These are phyloP conservation scores for Bromus sterilis DNA, from an alignment of 176 grass and related monocot species.

Conservation along the genomic window DNA sequence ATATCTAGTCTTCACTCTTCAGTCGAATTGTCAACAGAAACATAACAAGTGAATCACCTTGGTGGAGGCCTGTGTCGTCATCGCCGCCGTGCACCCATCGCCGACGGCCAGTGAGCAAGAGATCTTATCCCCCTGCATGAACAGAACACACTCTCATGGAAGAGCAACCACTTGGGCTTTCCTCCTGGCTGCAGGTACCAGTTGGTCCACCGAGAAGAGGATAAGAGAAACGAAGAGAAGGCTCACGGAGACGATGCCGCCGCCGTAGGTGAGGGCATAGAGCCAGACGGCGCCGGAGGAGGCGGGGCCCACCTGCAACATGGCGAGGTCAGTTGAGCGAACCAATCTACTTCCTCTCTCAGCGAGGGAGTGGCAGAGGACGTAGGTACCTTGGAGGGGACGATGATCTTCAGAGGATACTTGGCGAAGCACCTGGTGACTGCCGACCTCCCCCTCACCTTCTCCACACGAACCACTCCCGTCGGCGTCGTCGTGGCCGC, in stretches of 20 bases:
- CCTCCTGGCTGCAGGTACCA: not conserved
- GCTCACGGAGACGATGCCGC: conserved; percentile 90
- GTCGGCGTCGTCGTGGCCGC: conserved; percentile 20
- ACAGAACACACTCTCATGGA: not conserved
- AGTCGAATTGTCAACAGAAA: not conserved
- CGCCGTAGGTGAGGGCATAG: conserved; percentile 82
- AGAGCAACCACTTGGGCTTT: not conserved
- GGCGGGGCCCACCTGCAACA: conserved; percentile 36
- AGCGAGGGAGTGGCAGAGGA: not conserved
- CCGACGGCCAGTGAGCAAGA: conserved; percentile 54
- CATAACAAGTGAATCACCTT: conserved; percentile 38
- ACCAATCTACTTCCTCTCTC: not conserved
- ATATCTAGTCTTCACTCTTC: no score
- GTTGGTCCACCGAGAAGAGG: not conserved
- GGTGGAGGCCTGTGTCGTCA: conserved; percentile 90
- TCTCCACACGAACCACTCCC: conserved; percentile 66
- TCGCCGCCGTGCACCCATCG: conserved; percentile 57
- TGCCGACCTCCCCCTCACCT: conserved; percentile 59
- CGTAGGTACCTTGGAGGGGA: conserved; percentile 52
- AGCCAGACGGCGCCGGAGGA: conserved; percentile 59
- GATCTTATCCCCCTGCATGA: conserved; percentile 60
- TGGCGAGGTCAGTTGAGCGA: not conserved
- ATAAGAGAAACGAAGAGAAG: not conserved
- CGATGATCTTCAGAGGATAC: conserved; percentile 93
- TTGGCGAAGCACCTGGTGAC: conserved; percentile 70